These are phyloP conservation scores for Penicillium bialowiezense DNA, from an alignment of 495 filamentous ascomycete genomes.

Conservation along the genomic window DNA sequence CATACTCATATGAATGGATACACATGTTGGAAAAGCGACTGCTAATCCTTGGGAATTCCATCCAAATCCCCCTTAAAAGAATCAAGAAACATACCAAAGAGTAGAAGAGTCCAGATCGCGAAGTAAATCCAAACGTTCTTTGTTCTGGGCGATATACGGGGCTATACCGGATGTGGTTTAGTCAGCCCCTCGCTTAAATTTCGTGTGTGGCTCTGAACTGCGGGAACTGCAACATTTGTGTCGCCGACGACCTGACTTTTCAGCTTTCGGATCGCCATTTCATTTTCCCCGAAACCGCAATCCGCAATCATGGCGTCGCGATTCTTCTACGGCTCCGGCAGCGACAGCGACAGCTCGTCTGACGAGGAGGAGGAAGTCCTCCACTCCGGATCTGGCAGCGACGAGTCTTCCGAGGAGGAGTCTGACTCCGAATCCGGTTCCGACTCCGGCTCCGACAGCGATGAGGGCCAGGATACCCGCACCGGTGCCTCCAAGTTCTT, in stretches of 20 bases:
- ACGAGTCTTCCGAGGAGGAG: constrained; percentile 73
- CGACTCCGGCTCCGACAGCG: constrained; percentile 54
- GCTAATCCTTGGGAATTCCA: too few relatives aligned
- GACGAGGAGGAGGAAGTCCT: constrained; percentile 91
- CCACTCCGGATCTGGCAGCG: constrained; percentile 71
- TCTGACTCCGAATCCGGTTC: constrained; percentile 14
- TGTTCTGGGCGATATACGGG: constrained; percentile 6
- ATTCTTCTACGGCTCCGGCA: constrained; percentile 92
- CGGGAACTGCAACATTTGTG: constrained; percentile 35
- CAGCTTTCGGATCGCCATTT: constrained; percentile 23
- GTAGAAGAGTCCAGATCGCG: not conserved
- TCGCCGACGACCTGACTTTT: constrained; percentile 27
- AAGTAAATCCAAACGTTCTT: not conserved
- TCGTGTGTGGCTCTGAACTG: constrained; percentile 48
- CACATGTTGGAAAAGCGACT: too few relatives aligned
- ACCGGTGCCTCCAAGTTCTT: constrained; percentile 78
- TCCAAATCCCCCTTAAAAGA: too few relatives aligned
- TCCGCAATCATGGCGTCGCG: constrained; percentile 61
- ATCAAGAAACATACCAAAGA: too few relatives aligned
- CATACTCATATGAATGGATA: too few relatives aligned
- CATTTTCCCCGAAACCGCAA: constrained; percentile 13
- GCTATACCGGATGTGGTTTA: constrained; percentile 37
- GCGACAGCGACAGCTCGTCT: constrained; percentile 76
- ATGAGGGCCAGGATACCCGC: constrained; percentile 58
- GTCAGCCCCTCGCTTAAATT: constrained; percentile 52